Base-by-base conservation (phyloP, 2,329 filamentous ascomycete genomes). In the Tothia fuscella region DNA sequence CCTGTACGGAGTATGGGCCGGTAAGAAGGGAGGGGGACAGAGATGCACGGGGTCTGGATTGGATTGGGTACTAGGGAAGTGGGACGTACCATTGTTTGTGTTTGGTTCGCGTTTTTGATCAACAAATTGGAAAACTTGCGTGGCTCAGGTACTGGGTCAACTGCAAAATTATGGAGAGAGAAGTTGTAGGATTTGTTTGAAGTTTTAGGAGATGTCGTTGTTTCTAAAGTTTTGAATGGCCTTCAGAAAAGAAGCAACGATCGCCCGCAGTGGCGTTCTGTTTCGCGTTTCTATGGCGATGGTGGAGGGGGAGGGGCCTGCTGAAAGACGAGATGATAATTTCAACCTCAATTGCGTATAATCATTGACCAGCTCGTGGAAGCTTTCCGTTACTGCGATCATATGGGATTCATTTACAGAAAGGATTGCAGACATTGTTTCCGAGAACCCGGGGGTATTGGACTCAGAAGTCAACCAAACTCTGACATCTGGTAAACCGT, bases 271-370 rank as follows among this genome's bases (percentile, higher is more conserved):
- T n/a, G n/a, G 33, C 17, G 33, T 35, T 35, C n/a, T n/a, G n/a
- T n/a, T n/a, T n/a, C n/a, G n/a, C n/a, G n/a, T n/a, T n/a, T n/a
- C n/a, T n/a, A n/a, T n/a, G n/a, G n/a, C n/a, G n/a, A n/a, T n/a
- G n/a, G n/a, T n/a, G n/a, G n/a, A n/a, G n/a, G n/a, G n/a, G n/a
- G n/a, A n/a, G n/a, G n/a, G n/a, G n/a, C n/a, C n/a, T n/a, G n/a
- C n/a, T n/a, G n/a, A n/a, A n/a, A n/a, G n/a, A n/a, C n/a, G 33
- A 22, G 21, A 35, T 35, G 17, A 35, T 22, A 35, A 35, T 22
- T 3, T 19, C 14, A 21, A 19, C 3, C 5, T 10, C 4, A 34
- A 20, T 20, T 9, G n/a, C 31, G 21, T 33, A 16, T 17, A 3
- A 9, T 3, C 13, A 19, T 17, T 2, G 6, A 6, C 30, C 6